Evolutionary conservation across 2,329 filamentous ascomycete genomes (phyloP), one percentile per base, ranked within the genome.

Genomic region (Trichoderma asperellum): DNA sequence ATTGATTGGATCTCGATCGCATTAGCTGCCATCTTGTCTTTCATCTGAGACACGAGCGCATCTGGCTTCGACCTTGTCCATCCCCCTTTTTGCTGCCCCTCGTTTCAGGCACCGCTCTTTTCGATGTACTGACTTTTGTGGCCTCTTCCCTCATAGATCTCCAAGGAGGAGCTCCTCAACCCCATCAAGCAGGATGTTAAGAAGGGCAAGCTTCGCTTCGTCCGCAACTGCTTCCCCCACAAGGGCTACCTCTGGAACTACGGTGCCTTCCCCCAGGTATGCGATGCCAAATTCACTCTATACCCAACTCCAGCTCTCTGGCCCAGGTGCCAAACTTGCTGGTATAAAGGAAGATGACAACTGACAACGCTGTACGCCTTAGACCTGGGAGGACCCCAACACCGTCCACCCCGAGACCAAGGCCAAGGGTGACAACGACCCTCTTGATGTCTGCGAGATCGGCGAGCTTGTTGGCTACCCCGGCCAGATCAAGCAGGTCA

Each of bases 221-320:
- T 99, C 81, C 94, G 96, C 86, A 99, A 99, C 91, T 99, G 96
- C 91, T 99, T 99, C 89, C 96, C 96, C 77, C 96, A 99, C 92
- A 98, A 99, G 90, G 96, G 96, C 75, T 99, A 99, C 85, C 93
- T 99, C 77, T 99, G 96, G 96, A 99, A 99, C 90, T 99, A 99
- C 85, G 96, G 96, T 86, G 94, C 94, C 83, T 98, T 99, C 91
- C 96, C 96, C 78, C 93, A 96, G 87, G 93, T 96, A 87, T 80
- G 87, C 29, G 47, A 68, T 40, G 49, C 53, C 29, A 16, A 55
- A 11, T 21, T 49, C n/a, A 61, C 57, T 59, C 52, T 24, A 60
- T 60, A 37, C 58, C 70, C 71, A 72, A 69, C 70, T 34, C 70
- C 71, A 72, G 69, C 70, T 34, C 6, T 49, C 5, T 21, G 24